Evolutionary conservation across 2,329 filamentous ascomycete species (phyloP).

Genomic region (Diaporthe longicolla): DNA sequence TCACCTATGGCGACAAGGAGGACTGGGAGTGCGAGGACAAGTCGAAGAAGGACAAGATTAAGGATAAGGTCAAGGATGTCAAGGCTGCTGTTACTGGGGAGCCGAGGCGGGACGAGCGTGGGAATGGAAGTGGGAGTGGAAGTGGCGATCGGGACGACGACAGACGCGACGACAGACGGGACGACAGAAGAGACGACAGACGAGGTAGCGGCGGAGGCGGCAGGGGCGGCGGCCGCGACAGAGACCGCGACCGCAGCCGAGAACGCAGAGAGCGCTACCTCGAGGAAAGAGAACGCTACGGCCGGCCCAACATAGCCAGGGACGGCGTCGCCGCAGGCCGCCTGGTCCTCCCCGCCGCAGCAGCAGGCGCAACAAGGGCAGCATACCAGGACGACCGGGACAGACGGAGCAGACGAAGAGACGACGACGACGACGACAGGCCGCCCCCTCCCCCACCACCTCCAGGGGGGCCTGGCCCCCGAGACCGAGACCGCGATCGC

Average conservation of each 20-base stretch:
- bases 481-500: neutral
- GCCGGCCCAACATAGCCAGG: neutral
- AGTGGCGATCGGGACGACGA: conserved; percentile 11
- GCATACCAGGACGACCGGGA: conserved; percentile 27
- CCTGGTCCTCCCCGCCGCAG: neutral
- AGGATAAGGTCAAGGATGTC: conserved; percentile 38
- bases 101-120: conserved; percentile 39
- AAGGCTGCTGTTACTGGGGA: conserved; percentile 26
- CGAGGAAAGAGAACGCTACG: conserved; percentile 25
- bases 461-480: neutral
- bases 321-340: conserved; percentile 1
- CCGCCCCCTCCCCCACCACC: neutral
- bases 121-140: neutral
- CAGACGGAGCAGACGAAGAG: conserved; percentile 4
- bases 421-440: neutral
- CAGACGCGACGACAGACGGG: neutral
- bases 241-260: conserved; percentile 33
- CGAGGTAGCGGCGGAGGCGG: neutral
- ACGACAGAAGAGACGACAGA: conserved; percentile 10
- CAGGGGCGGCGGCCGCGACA: neutral
- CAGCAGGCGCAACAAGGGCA: conserved; percentile 21
- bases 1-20: conserved; percentile 56
- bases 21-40: conserved; percentile 50
- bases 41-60: conserved; percentile 37
- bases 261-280: conserved; percentile 35